Conservation (phyloP, 179 eudicot genomes). For the Sideroxylon spinosum region DNA sequence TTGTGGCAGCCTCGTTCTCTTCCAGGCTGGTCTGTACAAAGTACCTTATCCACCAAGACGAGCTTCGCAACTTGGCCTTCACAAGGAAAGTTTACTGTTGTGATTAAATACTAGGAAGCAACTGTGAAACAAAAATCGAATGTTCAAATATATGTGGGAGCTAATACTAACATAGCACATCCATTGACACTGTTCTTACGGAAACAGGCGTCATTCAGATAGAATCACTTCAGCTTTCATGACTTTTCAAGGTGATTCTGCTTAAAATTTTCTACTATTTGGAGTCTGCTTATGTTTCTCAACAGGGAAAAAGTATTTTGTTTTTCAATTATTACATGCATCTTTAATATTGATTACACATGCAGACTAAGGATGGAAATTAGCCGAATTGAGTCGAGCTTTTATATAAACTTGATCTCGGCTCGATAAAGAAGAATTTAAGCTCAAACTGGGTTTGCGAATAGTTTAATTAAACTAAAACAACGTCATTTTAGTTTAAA, state of each 20-base stretch:
- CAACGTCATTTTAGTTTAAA: too few species aligned
- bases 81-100: background rate
- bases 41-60: conserved; percentile 81
- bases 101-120: background rate
- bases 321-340: too few species aligned
- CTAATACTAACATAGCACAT: too few species aligned
- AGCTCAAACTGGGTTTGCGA: too few species aligned
- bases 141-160: background rate
- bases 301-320: too few species aligned
- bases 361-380: too few species aligned
- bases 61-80: conserved; percentile 87
- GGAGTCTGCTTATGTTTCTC: background rate
- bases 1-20: conserved; percentile 68
- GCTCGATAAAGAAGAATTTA: too few species aligned
- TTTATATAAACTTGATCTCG: too few species aligned
- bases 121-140: background rate
- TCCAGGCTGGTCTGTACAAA: conserved; percentile 71
- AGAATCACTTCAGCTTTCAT: background rate
- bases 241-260: background rate
- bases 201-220: background rate
- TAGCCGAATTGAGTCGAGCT: too few species aligned
- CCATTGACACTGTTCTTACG: background rate
- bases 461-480: too few species aligned
- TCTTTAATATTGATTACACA: too few species aligned
- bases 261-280: background rate